Evolutionary conservation across 2,329 filamentous ascomycete genomes (phyloP), one percentile per base, ranked within the genome.

Genomic region (Calonectria pseudoturangicola): DNA sequence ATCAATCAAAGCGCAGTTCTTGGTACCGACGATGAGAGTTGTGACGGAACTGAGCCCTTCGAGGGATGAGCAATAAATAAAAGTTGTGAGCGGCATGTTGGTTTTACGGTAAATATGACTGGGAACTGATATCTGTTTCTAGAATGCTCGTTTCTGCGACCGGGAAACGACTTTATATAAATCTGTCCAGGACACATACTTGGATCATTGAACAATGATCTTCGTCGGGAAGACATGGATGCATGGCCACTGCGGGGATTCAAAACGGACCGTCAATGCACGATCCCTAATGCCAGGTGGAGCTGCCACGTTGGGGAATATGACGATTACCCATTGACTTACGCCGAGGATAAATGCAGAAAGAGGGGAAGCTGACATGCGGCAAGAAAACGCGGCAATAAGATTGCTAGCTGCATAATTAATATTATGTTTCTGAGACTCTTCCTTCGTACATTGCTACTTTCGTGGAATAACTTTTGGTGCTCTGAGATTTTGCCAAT

Each of bases 31-130:
- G n/a, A 58, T 58, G 6, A 58, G 33, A 16, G 54, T 58, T 15
- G 54, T 58, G 8, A 58, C 54, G 10, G 54, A 58, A 21, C 54
- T 58, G n/a, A 58, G 54, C n/a, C 54, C 54, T 13, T 58, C 54
- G 3, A 58, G 6, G 16, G 54, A 58, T 3, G 54, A 58, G 33
- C 54, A 58, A 41, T 15, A 33, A 41, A 58, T 39, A 41, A 16
- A 15, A 27, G 54, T 58, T 16, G 30, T 25, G 2, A 58, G 33
- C 2, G 54, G 33, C 54, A 58, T 58, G n/a, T 41, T 39, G n/a
- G 8, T 15, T 13, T n/a, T 16, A 18, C 41, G 18, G 8, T 25
- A 18, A 41, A 4, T 15, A 13, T 27, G 5, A 21, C 1, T 27
- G 25, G n/a, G 5, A 15, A 39, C 3, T 41, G n/a, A 41, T 27